Base-by-base conservation (phyloP, 306 rosid genomes). In the Datisca glomerata region DNA sequence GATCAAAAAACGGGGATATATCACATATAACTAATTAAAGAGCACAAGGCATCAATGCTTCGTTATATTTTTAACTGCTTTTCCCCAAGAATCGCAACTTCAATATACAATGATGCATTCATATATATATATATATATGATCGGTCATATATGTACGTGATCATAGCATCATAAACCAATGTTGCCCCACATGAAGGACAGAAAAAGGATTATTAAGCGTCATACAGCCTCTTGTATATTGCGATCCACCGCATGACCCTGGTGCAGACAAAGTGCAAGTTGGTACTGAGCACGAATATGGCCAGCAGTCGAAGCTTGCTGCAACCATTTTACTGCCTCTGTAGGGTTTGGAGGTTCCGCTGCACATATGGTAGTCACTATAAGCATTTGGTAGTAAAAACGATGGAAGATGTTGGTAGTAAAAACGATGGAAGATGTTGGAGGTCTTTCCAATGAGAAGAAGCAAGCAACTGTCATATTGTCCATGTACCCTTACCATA, bases 221-320 rank as follows among this genome's bases (percentile, higher is more conserved):
- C 82, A 16, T 74, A 87, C 94, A 19, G 89, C 94, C 49, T 79
- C 80, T 57, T 73, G 66, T 42, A 67, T 60, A 37, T 66, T 70
- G 49, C 53, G 43, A 23, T 44, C 53, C 12, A 35, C 53, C 46
- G 73, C 93, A 2, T 61, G 65, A 35, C 78, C 78, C 12, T 75
- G 89, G 56, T 76, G 94, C 38, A 87, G 73, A 64, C 89, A 79
- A 51, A 83, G 78, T 5, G 85, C 97, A 21, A 87, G 89, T 49
- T 83, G 97, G 70, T 83, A 87, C 47, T 76, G 97, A 41, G 97
- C 85, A 43, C 93, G 93, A 24, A 54, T 49, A 61, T 74, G 61
- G 32, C 93, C 94, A 14, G 64, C 63, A 34, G 25, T 1, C 24
- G 97, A 71, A 21, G 89, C 79, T 65, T 45, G 50, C 52, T 64